Percentiles rank a stretch among this genome's conserved stretches.
These are phyloP conservation scores for Xylaria multiplex DNA, from an alignment of 2,329 filamentous ascomycete species.

Conservation along the genomic window DNA sequence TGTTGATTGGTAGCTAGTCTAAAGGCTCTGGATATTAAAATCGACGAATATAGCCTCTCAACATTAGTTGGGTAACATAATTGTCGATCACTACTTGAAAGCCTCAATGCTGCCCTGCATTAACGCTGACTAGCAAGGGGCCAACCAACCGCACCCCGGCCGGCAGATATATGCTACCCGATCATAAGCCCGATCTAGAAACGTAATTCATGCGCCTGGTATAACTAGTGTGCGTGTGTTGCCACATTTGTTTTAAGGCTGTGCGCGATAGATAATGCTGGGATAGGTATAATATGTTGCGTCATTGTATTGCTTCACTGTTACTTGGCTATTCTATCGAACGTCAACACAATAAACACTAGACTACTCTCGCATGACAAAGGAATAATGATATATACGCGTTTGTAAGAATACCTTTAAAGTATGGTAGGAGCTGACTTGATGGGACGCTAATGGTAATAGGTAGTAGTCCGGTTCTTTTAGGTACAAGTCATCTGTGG, in stretches of 20 bases:
- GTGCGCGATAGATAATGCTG: not conserved
- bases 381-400: too few relatives aligned
- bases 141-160: not conserved
- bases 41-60: slow-evolving; percentile 14
- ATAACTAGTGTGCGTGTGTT: not conserved
- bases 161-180: not conserved
- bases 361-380: not conserved
- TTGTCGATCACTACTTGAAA: slow-evolving; percentile 24
- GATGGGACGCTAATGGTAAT: not conserved
- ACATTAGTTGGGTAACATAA: not conserved
- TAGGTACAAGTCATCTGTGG: not conserved
- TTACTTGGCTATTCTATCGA: not conserved
- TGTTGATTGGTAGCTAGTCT: not conserved
- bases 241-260: not conserved
- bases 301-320: not conserved
- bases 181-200: not conserved
- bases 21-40: not conserved
- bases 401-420: not conserved
- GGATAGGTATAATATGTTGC: not conserved
- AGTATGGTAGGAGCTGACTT: not conserved
- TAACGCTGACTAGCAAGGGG: slow-evolving; percentile 9
- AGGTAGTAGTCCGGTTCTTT: not conserved
- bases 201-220: not conserved
- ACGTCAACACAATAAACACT: not conserved
- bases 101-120: slow-evolving; percentile 14